Percentiles rank a stretch among this genome's conserved stretches.
These are phyloP conservation scores for Penicillium antarcticum DNA, from an alignment of 495 filamentous ascomycete species.

Conservation along the genomic window DNA sequence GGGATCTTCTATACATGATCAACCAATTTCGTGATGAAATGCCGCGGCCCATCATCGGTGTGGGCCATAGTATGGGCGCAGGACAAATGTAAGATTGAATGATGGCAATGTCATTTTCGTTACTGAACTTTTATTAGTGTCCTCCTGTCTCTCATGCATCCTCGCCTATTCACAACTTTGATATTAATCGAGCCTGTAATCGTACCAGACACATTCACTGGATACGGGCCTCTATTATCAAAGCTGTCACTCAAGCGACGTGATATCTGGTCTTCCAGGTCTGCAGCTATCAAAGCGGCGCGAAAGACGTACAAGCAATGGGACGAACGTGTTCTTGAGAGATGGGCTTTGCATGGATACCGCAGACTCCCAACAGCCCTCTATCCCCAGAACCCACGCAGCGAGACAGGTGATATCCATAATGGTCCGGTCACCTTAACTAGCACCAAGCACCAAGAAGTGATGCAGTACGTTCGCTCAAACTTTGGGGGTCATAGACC, in stretches of 20 bases:
- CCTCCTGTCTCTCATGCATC: constrained; percentile 61
- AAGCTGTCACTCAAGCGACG: constrained; percentile 39
- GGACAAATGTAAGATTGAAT: constrained; percentile 42
- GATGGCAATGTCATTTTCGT: background rate
- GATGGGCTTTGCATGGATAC: background rate
- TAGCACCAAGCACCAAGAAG: constrained; percentile 48
- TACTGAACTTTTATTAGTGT: constrained; percentile 12
- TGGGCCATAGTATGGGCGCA: constrained; percentile 79
- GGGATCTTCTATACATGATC: constrained; percentile 72
- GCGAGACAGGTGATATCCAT: background rate
- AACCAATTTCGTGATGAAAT: constrained; percentile 70
- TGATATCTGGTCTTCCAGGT: constrained; percentile 55
- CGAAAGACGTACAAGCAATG: constrained; percentile 1
- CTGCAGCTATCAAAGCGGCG: constrained; percentile 5
- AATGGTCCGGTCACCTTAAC: constrained; percentile 36
- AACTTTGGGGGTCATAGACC: constrained; percentile 14
- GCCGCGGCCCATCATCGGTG: constrained; percentile 69
- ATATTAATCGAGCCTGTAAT: constrained; percentile 68
- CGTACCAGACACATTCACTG: constrained; percentile 29
- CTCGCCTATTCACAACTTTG: constrained; percentile 63
- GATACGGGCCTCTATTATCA: constrained; percentile 21
- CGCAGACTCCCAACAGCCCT: constrained; percentile 35
- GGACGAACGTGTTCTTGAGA: constrained; percentile 1
- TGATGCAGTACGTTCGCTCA: constrained; percentile 42
- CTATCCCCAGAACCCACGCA: constrained; percentile 19